Base-by-base conservation (phyloP, 2,329 filamentous ascomycete genomes). In the Aspergillus sp. region DNA sequence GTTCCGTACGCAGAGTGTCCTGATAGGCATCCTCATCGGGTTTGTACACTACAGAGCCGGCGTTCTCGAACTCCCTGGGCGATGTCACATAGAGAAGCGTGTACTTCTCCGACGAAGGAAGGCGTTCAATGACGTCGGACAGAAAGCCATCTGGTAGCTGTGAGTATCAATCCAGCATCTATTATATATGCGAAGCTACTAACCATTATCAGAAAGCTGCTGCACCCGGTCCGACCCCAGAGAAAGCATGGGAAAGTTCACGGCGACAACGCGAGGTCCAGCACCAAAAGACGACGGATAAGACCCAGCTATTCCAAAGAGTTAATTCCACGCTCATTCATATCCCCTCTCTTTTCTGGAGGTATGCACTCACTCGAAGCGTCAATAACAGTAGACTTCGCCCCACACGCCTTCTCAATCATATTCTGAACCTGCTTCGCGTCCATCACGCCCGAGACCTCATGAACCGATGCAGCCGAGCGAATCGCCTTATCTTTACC, bases 21-120 rank as follows among this genome's bases (percentile, higher is more conserved):
- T 77, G 71, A 58, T 61, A 61, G n/a, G 51, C 53, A 3, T 81
- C 73, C 40, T 81, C 72, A 43, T 80, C 74, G 66, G 78, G 75
- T 55, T 87, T 78, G 65, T 94, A 93, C 9, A 74, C 52, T 5
- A 56, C 48, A 9, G 59, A 53, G 35, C 58, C 60, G 34, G 56
- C 48, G 42, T 61, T 56, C 29, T 55, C 59, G 55, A 60, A 60
- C 35, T 67, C 60, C 33, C 68, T 66, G 1, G 83, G 80, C 0
- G 80, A 82, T 5, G 85, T 86, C 41, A 81, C 77, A 65, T 89
- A 88, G 52, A 95, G 71, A 47, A 95, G 75, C 0, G 87, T 93
- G 68, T 86, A 91, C 51, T 75, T 74, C 50, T 75, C 73, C 8
- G 69, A 62, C 7, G 60, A 61, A n/a, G 71, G 69, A n/a, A 76